phyloP scores from a whole-genome alignment of 2,329 filamentous ascomycete species.

The Ophiostoma himal-ulmi region DNA sequence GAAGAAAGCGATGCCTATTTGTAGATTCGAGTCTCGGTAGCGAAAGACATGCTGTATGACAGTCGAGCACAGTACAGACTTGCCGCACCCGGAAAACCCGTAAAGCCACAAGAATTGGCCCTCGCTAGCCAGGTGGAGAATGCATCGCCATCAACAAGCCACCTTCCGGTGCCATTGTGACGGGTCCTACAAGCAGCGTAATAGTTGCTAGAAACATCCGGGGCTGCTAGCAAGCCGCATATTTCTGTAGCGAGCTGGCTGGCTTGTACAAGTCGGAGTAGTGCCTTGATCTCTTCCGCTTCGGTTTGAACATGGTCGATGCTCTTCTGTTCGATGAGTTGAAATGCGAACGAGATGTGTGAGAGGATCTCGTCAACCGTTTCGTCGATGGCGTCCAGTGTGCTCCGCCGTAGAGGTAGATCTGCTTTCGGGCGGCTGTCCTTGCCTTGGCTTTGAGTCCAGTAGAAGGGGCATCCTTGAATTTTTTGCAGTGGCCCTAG shows the following conservation, averaged over 20 bases:
- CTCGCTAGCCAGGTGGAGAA: slow-evolving; percentile 31
- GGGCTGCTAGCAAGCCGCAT: background rate
- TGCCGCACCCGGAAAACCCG: slow-evolving; percentile 38
- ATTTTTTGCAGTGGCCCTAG: background rate
- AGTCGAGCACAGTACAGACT: slow-evolving; percentile 37
- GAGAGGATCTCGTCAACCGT: background rate
- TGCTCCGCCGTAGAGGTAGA: background rate
- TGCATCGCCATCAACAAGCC: slow-evolving; percentile 30
- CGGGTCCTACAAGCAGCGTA: background rate
- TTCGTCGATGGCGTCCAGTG: background rate
- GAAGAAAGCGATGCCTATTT: slow-evolving; percentile 35
- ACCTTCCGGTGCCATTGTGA: slow-evolving; percentile 31
- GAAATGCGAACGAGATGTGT: background rate
- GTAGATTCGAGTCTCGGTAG: slow-evolving; percentile 22
- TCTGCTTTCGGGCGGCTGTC: background rate
- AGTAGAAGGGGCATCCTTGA: background rate
- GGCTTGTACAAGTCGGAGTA: background rate
- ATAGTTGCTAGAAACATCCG: background rate
- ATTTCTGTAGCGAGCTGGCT: background rate
- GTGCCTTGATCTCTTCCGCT: background rate
- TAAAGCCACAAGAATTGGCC: slow-evolving; percentile 36
- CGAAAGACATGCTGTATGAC: slow-evolving; percentile 32
- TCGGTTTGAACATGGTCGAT: background rate
- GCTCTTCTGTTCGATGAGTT: background rate
- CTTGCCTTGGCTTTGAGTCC: background rate